A percentile compares a stretch with the other conserved stretches of the same genome.
Conservation (phyloP, 805 yeast genomes). For the Ogataea saltuana region DNA sequence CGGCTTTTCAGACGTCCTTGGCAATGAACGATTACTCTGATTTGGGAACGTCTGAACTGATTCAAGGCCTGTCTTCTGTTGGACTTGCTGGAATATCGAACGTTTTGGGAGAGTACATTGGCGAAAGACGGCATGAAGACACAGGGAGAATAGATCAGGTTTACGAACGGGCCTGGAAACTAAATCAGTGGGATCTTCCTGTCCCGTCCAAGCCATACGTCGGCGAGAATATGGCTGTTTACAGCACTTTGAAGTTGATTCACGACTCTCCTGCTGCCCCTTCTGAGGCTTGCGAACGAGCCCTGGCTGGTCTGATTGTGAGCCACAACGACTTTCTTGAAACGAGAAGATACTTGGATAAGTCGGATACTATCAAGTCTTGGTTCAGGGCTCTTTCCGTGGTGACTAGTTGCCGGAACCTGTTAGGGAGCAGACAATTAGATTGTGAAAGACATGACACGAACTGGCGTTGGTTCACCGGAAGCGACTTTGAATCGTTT, state of each 20-base stretch:
- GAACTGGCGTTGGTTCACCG: conserved; percentile 38
- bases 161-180: conserved; percentile 74
- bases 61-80: conserved; percentile 43
- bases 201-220: conserved; percentile 34
- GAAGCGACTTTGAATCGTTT: conserved; percentile 36
- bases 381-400: conserved; percentile 37
- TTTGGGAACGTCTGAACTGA: conserved; percentile 19
- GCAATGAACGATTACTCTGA: conserved; percentile 1
- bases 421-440: conserved; percentile 8
- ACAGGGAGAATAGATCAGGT: conserved; percentile 22
- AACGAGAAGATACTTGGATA: conserved; percentile 3
- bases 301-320: conserved; percentile 25
- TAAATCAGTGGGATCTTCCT: conserved; percentile 77
- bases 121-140: conserved; percentile 1
- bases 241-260: conserved; percentile 50
- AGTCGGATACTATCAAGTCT: conserved; percentile 20
- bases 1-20: conserved; percentile 49
- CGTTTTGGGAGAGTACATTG: conserved; percentile 30
- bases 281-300: conserved; percentile 21
- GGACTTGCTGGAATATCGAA: conserved; percentile 63
- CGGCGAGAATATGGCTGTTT: conserved; percentile 49
- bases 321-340: conserved; percentile 9
- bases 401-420: conserved; percentile 28
- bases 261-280: conserved; percentile 36
- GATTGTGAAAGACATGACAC: conserved; percentile 7